Evolutionary conservation across 169 alveolate genomes (phyloP).

Genomic region (Eimeria praecox): DNA sequence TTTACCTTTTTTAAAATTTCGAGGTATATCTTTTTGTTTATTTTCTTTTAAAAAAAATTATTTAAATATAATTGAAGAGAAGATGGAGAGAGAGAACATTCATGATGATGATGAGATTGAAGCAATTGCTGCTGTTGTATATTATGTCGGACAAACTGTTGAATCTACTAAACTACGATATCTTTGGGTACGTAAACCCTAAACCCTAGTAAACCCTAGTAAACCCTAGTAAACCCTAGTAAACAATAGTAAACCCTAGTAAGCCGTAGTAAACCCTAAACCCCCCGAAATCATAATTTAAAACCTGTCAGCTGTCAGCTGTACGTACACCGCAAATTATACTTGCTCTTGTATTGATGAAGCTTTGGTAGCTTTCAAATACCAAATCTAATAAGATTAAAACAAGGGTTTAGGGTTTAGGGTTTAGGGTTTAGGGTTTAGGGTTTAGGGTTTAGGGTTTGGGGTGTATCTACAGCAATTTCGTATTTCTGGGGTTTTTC

Average conservation of each 20-base stretch:
- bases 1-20: too few species aligned
- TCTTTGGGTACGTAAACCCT: conserved; percentile 50
- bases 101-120: conserved; percentile 64
- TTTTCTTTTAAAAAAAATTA: neutral
- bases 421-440: conserved; percentile 66
- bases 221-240: too few species aligned
- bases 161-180: conserved; percentile 32
- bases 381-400: too few species aligned
- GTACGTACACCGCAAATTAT: neutral
- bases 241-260: too few species aligned
- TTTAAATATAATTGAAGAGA: neutral
- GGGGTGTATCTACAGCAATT: conserved; percentile 32
- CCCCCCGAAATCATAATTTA: neutral
- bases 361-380: too few species aligned
- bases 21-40: neutral
- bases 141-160: conserved; percentile 50
- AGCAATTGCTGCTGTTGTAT: conserved; percentile 42
- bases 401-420: conserved; percentile 18
- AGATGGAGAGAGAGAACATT: neutral
- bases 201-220: too few species aligned
- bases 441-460: conserved; percentile 61
- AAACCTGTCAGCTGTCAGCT: too few species aligned
- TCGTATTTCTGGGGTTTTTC: conserved; percentile 21
- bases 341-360: neutral
- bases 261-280: conserved; percentile 22